Conservation (phyloP, 768 basidiomycete species). For the Sporobolomyces phaffii region DNA sequence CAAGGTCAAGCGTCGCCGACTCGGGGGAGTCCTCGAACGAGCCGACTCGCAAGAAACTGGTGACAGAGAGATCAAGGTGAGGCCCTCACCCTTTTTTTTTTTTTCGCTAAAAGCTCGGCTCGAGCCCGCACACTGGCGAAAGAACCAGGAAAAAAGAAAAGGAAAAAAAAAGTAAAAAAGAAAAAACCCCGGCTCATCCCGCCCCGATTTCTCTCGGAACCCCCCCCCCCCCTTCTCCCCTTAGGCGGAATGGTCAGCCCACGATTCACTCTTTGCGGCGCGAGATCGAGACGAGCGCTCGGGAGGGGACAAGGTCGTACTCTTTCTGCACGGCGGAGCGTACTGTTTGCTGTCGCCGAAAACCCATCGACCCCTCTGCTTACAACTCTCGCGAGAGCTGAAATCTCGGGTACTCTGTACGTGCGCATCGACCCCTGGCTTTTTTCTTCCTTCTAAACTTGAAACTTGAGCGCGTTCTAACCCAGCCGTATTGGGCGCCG, state of each 20-base stretch:
- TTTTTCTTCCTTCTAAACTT: no score
- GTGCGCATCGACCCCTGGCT: neutral
- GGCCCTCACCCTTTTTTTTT: conserved; percentile 66
- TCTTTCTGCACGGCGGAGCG: conserved; percentile 89
- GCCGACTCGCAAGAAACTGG: conserved; percentile 70
- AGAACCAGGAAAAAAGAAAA: no score
- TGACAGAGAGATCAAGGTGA: conserved; percentile 70
- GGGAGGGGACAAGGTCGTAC: conserved; percentile 75
- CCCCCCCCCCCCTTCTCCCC: conserved; percentile 51
- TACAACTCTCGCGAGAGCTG: conserved; percentile 75
- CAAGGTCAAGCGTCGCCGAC: conserved; percentile 60
- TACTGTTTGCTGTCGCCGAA: conserved; percentile 84
- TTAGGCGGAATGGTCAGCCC: conserved; percentile 55
- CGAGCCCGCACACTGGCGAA: no score
- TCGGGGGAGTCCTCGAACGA: conserved; percentile 71
- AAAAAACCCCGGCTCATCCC: no score
- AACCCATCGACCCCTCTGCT: conserved; percentile 76
- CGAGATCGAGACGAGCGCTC: no score
- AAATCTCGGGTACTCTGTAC: conserved; percentile 75
- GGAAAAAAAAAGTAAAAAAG: no score
- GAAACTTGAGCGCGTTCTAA: no score
- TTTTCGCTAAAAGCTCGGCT: no score
- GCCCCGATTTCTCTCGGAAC: no score
- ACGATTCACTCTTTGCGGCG: neutral
- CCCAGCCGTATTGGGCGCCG: no score